Conservation (phyloP, 495 filamentous ascomycete genomes). For the Chaetomium tenue region DNA sequence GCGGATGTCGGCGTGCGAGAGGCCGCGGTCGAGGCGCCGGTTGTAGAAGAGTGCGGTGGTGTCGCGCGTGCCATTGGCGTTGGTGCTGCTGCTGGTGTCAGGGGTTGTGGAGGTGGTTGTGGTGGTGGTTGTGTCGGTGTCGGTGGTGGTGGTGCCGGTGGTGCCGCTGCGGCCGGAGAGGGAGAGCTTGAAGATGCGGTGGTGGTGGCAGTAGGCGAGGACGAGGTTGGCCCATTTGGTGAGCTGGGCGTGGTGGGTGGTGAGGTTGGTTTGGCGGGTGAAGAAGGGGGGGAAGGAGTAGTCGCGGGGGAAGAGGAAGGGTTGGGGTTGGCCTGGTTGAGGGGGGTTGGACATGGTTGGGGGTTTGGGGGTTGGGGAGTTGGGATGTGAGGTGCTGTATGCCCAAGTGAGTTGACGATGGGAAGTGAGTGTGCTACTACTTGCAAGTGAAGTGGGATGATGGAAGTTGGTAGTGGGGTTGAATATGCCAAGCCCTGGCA, state of each 20-base stretch:
- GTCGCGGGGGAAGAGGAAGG: conserved; percentile 50
- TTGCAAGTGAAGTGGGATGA: no score
- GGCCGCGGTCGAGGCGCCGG: conserved; percentile 48
- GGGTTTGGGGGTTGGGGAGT: background rate
- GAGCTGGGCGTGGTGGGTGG: conserved; percentile 73
- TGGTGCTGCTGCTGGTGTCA: background rate
- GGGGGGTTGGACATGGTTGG: background rate
- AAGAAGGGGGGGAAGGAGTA: conserved; percentile 74
- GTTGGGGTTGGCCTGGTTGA: conserved; percentile 6
- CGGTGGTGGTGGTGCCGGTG: conserved; percentile 1
- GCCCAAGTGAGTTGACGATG: no score
- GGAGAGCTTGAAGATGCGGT: conserved; percentile 68
- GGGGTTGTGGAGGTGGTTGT: background rate
- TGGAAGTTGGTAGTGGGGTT: no score
- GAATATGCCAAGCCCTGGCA: no score
- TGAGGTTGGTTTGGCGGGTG: conserved; percentile 73
- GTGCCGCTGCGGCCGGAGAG: conserved; percentile 47
- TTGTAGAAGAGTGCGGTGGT: conserved; percentile 55
- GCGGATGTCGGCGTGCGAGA: conserved; percentile 61
- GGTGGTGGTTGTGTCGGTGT: background rate
- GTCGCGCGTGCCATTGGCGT: conserved; percentile 1
- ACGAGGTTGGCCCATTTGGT: conserved; percentile 82
- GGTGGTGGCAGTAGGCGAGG: conserved; percentile 75
- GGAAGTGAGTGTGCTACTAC: no score
- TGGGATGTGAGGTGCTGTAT: no score